A percentile compares a stretch with the other conserved stretches of the same genome.
phyloP scores from a whole-genome alignment of 108 stramenopile species.

The Skeletonema potamos region DNA sequence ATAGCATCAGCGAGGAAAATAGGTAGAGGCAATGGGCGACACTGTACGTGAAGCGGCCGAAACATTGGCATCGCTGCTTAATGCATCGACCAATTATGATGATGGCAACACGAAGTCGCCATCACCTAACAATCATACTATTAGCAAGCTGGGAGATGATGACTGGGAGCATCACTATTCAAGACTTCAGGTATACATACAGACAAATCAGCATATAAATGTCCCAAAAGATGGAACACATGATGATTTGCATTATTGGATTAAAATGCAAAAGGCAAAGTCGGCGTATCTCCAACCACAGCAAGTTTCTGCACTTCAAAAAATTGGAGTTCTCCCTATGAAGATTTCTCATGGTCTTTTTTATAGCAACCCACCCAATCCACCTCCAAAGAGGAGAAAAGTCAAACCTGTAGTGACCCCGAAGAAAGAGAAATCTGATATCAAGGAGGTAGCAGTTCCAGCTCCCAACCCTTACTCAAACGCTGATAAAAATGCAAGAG shows the following conservation, averaged over 20 bases:
- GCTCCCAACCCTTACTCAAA: too few species aligned
- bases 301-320: not conserved
- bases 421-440: not conserved
- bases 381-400: not conserved
- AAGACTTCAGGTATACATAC: not conserved
- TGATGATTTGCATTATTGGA: slow-evolving; percentile 5
- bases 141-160: too few species aligned
- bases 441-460: too few species aligned
- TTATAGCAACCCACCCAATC: not conserved
- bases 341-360: not conserved
- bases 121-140: too few species aligned
- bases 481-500: too few species aligned
- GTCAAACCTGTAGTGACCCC: not conserved
- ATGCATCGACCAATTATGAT: not conserved
- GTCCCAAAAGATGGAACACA: not conserved
- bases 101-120: not conserved
- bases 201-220: not conserved
- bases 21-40: not conserved
- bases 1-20: too few species aligned
- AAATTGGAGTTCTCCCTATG: not conserved
- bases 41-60: not conserved
- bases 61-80: not conserved
- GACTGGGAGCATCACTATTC: not conserved
- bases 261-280: not conserved
- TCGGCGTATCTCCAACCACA: not conserved